A percentile compares a stretch with the other conserved stretches of the same genome.
Evolutionary conservation across 2,329 filamentous ascomycete species (phyloP).

Genomic region (Curvularia sp.): DNA sequence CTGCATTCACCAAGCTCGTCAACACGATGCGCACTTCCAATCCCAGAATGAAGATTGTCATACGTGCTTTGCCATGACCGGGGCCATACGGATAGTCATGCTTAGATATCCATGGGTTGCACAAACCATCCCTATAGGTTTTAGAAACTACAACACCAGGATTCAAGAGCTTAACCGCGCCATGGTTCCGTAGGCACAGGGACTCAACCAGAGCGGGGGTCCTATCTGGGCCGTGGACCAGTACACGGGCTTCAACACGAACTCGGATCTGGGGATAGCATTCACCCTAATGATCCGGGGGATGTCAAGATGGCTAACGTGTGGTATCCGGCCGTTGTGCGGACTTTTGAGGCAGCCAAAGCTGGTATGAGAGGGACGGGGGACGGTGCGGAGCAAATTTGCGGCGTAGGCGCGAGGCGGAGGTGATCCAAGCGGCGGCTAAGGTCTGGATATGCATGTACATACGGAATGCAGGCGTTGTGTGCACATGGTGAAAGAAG

Average conservation of each 20-base stretch:
- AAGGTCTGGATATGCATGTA: neutral
- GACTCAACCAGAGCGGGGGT: conserved; percentile 50
- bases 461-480: neutral
- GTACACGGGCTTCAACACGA: conserved; percentile 50
- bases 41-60: conserved; percentile 55
- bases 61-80: conserved; percentile 31
- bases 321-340: conserved; percentile 41
- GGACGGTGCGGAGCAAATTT: conserved; percentile 6
- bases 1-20: conserved; percentile 51
- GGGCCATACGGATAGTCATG: neutral
- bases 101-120: conserved; percentile 44
- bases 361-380: conserved; percentile 21
- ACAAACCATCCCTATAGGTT: conserved; percentile 51
- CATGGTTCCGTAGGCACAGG: conserved; percentile 51
- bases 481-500: neutral
- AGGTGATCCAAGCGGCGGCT: neutral
- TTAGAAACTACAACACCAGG: conserved; percentile 46
- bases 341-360: conserved; percentile 34
- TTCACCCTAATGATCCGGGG: conserved; percentile 53
- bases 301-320: conserved; percentile 53
- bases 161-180: conserved; percentile 52
- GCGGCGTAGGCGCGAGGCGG: neutral
- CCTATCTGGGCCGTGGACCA: conserved; percentile 56
- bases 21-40: conserved; percentile 51
- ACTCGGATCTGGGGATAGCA: conserved; percentile 49